Evolutionary conservation across 2,329 filamentous ascomycete genomes (phyloP).

Genomic region (Thermomyces lanuginosus): DNA sequence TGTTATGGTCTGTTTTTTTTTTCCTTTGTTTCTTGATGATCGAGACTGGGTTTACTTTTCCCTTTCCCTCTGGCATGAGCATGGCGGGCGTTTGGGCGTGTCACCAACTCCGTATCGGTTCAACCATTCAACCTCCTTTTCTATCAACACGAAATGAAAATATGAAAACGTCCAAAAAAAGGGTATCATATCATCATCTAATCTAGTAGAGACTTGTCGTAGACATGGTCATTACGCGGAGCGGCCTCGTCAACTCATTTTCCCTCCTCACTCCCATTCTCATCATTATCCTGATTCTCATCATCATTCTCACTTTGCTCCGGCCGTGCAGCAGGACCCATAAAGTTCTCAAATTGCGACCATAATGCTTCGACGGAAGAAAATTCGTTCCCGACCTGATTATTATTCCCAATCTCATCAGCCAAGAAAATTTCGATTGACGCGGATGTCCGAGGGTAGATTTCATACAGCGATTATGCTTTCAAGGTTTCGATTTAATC

Average conservation of each 20-base stretch:
- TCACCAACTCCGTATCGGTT: too few species aligned
- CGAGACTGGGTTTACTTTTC: too few species aligned
- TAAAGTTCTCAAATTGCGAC: slow-evolving; percentile 94
- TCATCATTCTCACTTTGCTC: slow-evolving; percentile 5
- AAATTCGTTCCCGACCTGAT: slow-evolving; percentile 83
- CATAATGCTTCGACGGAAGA: slow-evolving; percentile 91
- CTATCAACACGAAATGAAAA: too few species aligned
- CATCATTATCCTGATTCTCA: slow-evolving; percentile 4
- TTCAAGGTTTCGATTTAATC: slow-evolving; percentile 80
- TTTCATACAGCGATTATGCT: slow-evolving; percentile 64
- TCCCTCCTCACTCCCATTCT: slow-evolving; percentile 10
- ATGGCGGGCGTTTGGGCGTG: too few species aligned
- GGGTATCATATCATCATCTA: too few species aligned
- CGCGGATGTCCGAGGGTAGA: not conserved
- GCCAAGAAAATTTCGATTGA: not conserved
- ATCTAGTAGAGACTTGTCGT: too few species aligned
- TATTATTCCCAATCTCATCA: slow-evolving; percentile 1
- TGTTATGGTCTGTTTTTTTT: slow-evolving; percentile 6
- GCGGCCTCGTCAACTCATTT: not conserved
- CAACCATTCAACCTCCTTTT: too few species aligned
- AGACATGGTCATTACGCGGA: too few species aligned
- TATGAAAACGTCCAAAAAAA: too few species aligned
- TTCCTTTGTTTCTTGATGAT: slow-evolving; percentile 15
- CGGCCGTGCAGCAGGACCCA: slow-evolving; percentile 45
- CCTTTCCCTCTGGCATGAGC: too few species aligned